phyloP scores from a whole-genome alignment of 345 rosid species.

The Capsella bursapastoris region DNA sequence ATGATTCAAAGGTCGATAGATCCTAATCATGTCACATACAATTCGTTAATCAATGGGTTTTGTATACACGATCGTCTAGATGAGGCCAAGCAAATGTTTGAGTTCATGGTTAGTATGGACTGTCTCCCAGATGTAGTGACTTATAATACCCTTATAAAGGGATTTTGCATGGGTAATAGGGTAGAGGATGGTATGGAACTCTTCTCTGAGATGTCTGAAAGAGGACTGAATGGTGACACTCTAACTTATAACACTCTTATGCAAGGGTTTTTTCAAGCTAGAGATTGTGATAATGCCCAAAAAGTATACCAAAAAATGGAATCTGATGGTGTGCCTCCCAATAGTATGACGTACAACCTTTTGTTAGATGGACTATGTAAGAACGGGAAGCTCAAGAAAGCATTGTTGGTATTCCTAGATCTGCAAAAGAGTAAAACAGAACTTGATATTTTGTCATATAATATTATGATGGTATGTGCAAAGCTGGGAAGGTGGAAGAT shows the following conservation, averaged over 20 bases:
- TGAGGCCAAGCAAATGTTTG: not conserved
- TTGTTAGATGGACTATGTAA: not conserved
- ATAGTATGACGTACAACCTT: not conserved
- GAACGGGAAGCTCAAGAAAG: not conserved
- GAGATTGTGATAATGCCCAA: not conserved
- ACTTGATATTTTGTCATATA: not conserved
- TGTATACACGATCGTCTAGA: not conserved
- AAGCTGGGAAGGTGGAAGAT: not conserved
- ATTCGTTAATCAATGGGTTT: not conserved
- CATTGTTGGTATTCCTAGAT: not conserved
- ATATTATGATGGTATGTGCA: not conserved
- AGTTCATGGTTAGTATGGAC: not conserved
- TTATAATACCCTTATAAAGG: not conserved
- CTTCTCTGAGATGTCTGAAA: not conserved
- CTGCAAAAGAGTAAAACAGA: not conserved
- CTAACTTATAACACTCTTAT: not conserved
- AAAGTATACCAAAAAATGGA: not conserved
- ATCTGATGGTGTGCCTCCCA: not conserved
- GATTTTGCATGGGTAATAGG: not conserved
- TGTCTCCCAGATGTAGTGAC: not conserved
- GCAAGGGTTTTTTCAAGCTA: not conserved
- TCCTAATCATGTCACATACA: not conserved
- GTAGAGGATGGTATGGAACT: not conserved
- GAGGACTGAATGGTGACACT: not conserved
- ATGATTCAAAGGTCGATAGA: not conserved